Conservation (phyloP, 2,329 filamentous ascomycete genomes). For the Colletotrichum sp. region DNA sequence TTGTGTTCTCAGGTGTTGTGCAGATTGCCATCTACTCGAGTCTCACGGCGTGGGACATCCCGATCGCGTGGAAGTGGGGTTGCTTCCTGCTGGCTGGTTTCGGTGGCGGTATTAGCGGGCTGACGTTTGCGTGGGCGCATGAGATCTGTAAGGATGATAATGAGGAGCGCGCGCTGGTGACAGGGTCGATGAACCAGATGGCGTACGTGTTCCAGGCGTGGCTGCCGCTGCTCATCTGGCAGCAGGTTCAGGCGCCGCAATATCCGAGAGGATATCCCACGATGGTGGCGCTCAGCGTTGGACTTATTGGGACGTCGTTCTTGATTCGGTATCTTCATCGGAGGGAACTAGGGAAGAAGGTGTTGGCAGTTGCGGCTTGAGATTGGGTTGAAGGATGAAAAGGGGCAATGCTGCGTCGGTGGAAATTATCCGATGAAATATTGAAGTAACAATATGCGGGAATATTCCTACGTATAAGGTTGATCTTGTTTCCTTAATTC, state of each 20-base stretch:
- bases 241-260: constrained; percentile 63
- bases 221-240: constrained; percentile 70
- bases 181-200: constrained; percentile 71
- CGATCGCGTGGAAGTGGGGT: constrained; percentile 64
- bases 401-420: too few species aligned
- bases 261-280: constrained; percentile 68
- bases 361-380: not conserved
- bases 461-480: too few species aligned
- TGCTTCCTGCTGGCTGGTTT: constrained; percentile 60
- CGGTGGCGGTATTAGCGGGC: constrained; percentile 49
- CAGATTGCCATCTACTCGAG: constrained; percentile 45
- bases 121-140: constrained; percentile 53
- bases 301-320: constrained; percentile 55
- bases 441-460: too few species aligned
- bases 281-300: constrained; percentile 49
- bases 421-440: too few species aligned
- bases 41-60: constrained; percentile 48
- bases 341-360: constrained; percentile 34
- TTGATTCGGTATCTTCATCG: constrained; percentile 49
- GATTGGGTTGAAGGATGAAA: not conserved
- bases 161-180: constrained; percentile 70
- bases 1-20: constrained; percentile 56
- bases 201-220: constrained; percentile 73
- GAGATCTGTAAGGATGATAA: constrained; percentile 56
- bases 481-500: too few species aligned